A percentile compares a stretch with the other conserved stretches of the same genome.
Evolutionary conservation across 108 stramenopile genomes (phyloP).

Genomic region (Fragilaria crotonensis): DNA sequence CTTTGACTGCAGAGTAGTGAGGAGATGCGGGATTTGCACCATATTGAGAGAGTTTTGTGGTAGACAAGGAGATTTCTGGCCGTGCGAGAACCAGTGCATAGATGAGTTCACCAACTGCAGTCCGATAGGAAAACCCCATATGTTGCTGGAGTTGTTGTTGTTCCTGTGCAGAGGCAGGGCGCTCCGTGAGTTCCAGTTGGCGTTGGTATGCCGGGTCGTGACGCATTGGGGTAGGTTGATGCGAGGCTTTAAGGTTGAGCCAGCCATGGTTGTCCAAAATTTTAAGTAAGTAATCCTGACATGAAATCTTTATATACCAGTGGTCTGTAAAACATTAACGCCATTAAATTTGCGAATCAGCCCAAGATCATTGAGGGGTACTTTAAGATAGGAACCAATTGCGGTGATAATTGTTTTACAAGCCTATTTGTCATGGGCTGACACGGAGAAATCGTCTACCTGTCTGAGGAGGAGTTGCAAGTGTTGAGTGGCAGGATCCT

Average conservation of each 20-base stretch:
- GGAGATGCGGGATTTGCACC: slow-evolving; percentile 3
- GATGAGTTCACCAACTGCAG: slow-evolving; percentile 30
- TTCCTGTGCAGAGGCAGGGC: not conserved
- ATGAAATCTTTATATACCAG: slow-evolving; percentile 18
- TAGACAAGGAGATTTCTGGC: slow-evolving; percentile 25
- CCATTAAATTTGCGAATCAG: slow-evolving; percentile 22
- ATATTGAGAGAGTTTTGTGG: slow-evolving; percentile 16
- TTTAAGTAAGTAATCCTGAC: slow-evolving; percentile 20
- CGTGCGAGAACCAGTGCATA: slow-evolving; percentile 25
- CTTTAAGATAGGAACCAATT: not conserved
- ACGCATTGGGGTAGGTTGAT: not conserved
- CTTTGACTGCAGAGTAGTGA: slow-evolving; percentile 15
- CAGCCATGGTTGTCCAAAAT: slow-evolving; percentile 27
- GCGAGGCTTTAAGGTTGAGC: not conserved
- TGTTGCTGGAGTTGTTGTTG: not conserved
- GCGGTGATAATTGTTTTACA: not conserved
- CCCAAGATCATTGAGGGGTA: slow-evolving; percentile 12
- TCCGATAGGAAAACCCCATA: slow-evolving; percentile 13
- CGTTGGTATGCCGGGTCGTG: too few species aligned
- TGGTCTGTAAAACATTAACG: slow-evolving; percentile 22
- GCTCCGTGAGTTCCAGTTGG: not conserved
- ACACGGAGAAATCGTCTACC: slow-evolving; percentile 37
- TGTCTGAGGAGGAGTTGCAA: slow-evolving; percentile 27
- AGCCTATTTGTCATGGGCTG: not conserved
- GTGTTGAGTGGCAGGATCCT: slow-evolving; percentile 11